phyloP scores from a whole-genome alignment of 179 eudicot genomes.

The Silene noctiflora region DNA sequence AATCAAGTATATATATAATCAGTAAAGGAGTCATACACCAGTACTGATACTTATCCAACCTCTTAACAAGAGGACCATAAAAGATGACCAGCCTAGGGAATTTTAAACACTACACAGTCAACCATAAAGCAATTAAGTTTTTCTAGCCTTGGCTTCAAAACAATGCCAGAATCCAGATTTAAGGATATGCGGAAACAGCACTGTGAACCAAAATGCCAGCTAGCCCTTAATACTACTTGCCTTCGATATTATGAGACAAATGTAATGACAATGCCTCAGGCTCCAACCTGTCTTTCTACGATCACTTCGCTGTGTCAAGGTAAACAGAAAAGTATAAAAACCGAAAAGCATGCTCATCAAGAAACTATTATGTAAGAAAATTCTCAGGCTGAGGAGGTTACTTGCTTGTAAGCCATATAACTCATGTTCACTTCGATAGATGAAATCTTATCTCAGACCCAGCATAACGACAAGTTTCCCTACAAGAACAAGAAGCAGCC shows the following conservation, averaged over 20 bases:
- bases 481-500: constrained; percentile 21
- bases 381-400: neutral
- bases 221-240: constrained; percentile 18
- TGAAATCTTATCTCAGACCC: constrained; percentile 7
- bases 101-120: neutral
- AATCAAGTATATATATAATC: too few species aligned
- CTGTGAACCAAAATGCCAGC: neutral
- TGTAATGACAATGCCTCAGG: neutral
- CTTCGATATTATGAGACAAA: constrained; percentile 3
- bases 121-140: neutral
- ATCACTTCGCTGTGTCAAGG: constrained; percentile 19
- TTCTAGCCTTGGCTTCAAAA: constrained; percentile 15
- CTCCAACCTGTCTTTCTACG: constrained; percentile 8
- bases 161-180: constrained; percentile 19
- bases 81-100: neutral
- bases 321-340: constrained; percentile 10
- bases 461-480: constrained; percentile 20
- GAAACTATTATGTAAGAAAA: neutral
- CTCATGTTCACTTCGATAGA: constrained; percentile 1
- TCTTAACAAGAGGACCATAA: neutral
- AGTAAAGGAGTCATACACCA: neutral
- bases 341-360: neutral
- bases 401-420: constrained; percentile 8
- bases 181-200: constrained; percentile 14
- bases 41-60: neutral